Conservation (phyloP, 2,329 filamentous ascomycete genomes). For the Akanthomyces lecanii region DNA sequence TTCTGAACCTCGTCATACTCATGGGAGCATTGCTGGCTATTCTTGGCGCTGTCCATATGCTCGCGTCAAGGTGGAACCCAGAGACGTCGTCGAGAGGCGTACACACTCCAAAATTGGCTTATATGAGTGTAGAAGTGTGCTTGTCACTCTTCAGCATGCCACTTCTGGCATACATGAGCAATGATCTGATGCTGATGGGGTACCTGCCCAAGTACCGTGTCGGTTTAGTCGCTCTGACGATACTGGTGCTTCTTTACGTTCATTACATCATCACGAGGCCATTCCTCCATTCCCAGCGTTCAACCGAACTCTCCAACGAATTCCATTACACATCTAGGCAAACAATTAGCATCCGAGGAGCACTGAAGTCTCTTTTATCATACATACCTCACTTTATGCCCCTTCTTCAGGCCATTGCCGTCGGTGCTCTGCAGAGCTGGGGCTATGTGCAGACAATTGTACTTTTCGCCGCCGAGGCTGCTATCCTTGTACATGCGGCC, state of each 20-base stretch:
- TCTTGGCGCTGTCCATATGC: neutral
- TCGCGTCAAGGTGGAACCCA: neutral
- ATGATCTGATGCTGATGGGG: constrained; percentile 11
- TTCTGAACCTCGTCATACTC: constrained; percentile 12
- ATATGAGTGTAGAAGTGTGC: constrained; percentile 3
- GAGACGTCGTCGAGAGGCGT: neutral
- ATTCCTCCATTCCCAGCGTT: neutral
- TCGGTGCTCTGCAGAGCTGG: constrained; percentile 12
- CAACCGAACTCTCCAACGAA: neutral
- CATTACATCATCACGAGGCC: neutral
- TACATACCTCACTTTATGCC: constrained; percentile 13
- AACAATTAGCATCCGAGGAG: neutral
- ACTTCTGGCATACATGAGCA: constrained; percentile 14
- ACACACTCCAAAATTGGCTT: neutral
- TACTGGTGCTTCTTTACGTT: neutral
- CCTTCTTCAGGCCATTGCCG: constrained; percentile 7
- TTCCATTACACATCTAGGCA: too few species aligned
- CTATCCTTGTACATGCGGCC: constrained; percentile 1
- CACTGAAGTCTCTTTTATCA: neutral
- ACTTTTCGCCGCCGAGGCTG: neutral
- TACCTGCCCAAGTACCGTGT: constrained; percentile 14
- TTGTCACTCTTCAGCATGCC: constrained; percentile 16
- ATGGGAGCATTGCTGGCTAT: neutral
- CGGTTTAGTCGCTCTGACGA: neutral
- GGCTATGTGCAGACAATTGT: constrained; percentile 14